Base-by-base conservation (phyloP, 768 basidiomycete genomes). In the Pholiota microspora region DNA sequence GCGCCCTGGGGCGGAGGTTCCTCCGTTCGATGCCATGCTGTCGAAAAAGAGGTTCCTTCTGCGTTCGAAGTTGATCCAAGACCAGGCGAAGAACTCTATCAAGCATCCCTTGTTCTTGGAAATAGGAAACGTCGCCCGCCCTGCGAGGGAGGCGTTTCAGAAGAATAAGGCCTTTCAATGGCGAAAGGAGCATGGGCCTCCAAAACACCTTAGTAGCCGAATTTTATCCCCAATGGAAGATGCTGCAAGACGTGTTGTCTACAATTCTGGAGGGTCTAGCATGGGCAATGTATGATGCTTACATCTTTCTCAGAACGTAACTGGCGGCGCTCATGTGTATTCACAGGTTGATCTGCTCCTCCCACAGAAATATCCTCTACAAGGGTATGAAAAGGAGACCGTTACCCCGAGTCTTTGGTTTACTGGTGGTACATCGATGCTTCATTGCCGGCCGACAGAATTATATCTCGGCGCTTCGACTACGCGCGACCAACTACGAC, bases 61-160 rank as follows among this genome's bases (percentile, higher is more conserved):
- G 23, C 73, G 83, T 6, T 73, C 71, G n/a, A 59, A 59, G 31
- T 53, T 65, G 36, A 67, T 77, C 23, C 70, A 74, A 60, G 61
- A 64, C 21, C 76, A 79, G 54, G 62, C 74, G 0, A 59, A 57
- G 4, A 55, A 56, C 1, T 63, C 64, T n/a, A 59, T 77, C 0
- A 66, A 61, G 0, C 76, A 82, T 53, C 83, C 81, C 1, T 63
- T 83, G 23, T 73, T 79, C 44, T 61, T 76, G 35, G 80, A 83
- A 49, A 65, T 82, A 4, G 61, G 63, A 2, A 62, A 25, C 9
- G 36, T 52, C 2, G 7, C 59, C 10, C 52, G 68, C 1, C 62
- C 65, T 36, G 57, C 53, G 5, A 67, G 67, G 2, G 45, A 74
- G 7, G 56, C 67, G 13, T 23, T 42, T 21, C 40, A 42, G 60